A percentile compares a stretch with the other conserved stretches of the same genome.
phyloP scores from a whole-genome alignment of 176 grass and related monocot species.

The Carex kokanica region DNA sequence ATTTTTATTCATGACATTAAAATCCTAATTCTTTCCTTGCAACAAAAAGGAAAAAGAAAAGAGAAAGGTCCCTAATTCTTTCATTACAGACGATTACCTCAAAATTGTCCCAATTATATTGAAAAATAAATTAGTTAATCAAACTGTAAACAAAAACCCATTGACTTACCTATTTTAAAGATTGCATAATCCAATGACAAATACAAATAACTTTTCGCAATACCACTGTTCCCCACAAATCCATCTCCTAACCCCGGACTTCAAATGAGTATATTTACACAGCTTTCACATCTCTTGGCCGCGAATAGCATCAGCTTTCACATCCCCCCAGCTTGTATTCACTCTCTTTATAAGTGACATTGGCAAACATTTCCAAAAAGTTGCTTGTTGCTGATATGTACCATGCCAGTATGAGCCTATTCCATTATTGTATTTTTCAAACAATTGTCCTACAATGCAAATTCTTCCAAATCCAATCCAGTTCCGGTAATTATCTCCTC shows the following conservation, averaged over 20 bases:
- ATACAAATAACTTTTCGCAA: not conserved
- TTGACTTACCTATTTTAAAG: not conserved
- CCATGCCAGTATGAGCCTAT: not conserved
- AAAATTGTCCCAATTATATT: not conserved
- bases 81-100: not conserved
- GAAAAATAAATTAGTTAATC: slow-evolving; percentile 12
- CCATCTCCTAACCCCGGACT: not conserved
- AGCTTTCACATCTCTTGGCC: not conserved
- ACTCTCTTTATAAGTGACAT: not conserved
- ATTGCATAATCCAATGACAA: not conserved
- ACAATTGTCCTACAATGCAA: not conserved
- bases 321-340: not conserved
- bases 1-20: not conserved
- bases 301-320: not conserved
- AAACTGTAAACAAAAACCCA: not conserved
- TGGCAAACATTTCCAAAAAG: not conserved
- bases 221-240: not conserved
- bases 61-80: not conserved
- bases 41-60: not conserved
- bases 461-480: not conserved
- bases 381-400: not conserved
- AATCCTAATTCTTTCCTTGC: not conserved
- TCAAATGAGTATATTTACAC: slow-evolving; percentile 8
- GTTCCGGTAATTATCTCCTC: not conserved
- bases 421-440: not conserved